Evolutionary conservation across 2,329 filamentous ascomycete species (phyloP), one percentile per base, ranked within the genome.

Genomic region (Penicillium sp.): DNA sequence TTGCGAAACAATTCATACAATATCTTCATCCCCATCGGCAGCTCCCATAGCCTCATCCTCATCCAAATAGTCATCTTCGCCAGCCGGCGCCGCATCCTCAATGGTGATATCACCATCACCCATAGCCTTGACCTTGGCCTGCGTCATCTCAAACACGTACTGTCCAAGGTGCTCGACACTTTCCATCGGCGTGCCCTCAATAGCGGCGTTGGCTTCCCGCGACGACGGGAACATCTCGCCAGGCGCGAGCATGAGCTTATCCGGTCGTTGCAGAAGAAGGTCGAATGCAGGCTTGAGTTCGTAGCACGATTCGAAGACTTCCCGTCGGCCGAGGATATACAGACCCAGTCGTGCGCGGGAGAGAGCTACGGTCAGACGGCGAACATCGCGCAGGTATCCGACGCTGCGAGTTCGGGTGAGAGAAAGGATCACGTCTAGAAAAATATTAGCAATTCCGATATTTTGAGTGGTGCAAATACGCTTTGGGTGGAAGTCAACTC

Each of bases 61-160:
- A 57, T 73, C 73, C 39, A 70, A n/a, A 43, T 65, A 57, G 23
- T 57, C 68, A 27, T 69, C 70, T 13, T 72, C 67, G 45, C 65
- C 72, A 54, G 70, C 68, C 4, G 66, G 62, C 7, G 69, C 66
- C 21, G 66, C 66, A 38, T 74, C 73, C 36, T 74, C 76, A 33
- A 75, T 63, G 27, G 69, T 65, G 12, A 76, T 72, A 27, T 72
- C 68, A 15, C 75, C 77, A 47, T 73, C 76, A 62, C 81, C 85
- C 67, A 87, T 68, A 44, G 80, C 81, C 68, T 85, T 82, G 1
- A 88, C 74, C 74, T 87, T 89, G 8, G 86, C 86, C 69, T 89
- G 85, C 4, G 92, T 96, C 91, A 99, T 99, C 75, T 99, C 91
- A 72, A 86, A 96, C 23, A 99, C 93, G 74, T 97, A 99, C 76